Base-by-base conservation (phyloP, 805 yeast genomes). In the Saturnispora gosingensis region DNA sequence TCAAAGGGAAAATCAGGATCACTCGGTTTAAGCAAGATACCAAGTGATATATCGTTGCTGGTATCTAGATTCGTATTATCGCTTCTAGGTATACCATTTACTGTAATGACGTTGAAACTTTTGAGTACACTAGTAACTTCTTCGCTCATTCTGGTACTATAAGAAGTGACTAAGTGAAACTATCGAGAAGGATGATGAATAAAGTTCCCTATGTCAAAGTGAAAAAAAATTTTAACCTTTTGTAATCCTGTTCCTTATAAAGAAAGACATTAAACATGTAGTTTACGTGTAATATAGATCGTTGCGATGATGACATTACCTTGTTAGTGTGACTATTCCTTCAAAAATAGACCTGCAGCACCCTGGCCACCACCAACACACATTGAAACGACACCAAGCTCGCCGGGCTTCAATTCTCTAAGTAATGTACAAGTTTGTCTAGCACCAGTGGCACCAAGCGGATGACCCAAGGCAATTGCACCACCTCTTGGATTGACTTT, bases 351-450 rank as follows among this genome's bases (percentile, higher is more conserved):
- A 13, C 91, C 85, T 46, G 98, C 98, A 34, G 97, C 97, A 58
- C 98, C 98, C 95, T 90, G 91, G 61, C 98, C 98, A 35, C 97
- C 88, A 62, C 98, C 98, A 58, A 91, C 83, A 74, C 98, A 91
- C 98, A 91, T 91, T 57, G 95, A 85, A 11, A 95, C 86, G 49
- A 91, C 83, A 58, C 98, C 98, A 57, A 89, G 71, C 72, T 89
- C 82, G 55, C 91, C 95, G 27, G 78, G 66, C 67, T 83, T 71
- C 62, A 90, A 76, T 72, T 88, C 91, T 61, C 90, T 77, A 66
- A 91, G 69, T 55, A 91, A 69, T 4, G 98, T 91, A 43, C 97
- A 90, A 49, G 88, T 77, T 72, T 90, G 97, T 69, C 98, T 83
- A 11, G 97, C 89, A 30, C 77, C 80, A 3, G 95, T 85, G 57